phyloP scores from a whole-genome alignment of 225 moss, liverwort and hornwort genomes.

The Pseudisothecium myosuroides region DNA sequence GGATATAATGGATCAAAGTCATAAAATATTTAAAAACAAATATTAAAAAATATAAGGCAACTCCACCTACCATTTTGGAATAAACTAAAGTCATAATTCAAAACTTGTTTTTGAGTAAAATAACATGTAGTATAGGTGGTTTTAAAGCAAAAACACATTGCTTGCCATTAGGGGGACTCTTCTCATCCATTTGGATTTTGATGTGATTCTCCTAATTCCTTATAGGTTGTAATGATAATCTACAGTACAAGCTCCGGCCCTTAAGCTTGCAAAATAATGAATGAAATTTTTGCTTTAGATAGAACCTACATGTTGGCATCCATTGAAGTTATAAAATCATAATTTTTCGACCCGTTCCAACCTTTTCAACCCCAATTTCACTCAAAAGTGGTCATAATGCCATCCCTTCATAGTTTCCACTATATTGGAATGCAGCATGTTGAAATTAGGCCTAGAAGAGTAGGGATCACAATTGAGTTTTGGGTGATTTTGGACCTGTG shows the following conservation, averaged over 20 bases:
- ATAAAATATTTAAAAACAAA: too few relatives aligned
- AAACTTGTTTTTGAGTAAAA: too few relatives aligned
- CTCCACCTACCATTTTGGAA: too few relatives aligned
- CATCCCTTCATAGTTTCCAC: neutral
- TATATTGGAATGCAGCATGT: neutral
- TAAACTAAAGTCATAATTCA: too few relatives aligned
- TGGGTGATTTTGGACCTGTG: fast-evolving
- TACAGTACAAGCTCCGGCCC: neutral
- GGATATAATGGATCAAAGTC: too few relatives aligned
- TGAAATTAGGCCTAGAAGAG: neutral
- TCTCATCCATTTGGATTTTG: neutral
- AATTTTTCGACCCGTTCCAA: neutral
- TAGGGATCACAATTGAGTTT: neutral
- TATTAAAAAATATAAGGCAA: too few relatives aligned
- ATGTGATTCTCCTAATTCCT: neutral
- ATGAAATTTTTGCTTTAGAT: neutral
- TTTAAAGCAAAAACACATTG: neutral
- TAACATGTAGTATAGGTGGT: too few relatives aligned
- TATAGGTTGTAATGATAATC: neutral
- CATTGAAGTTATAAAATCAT: neutral
- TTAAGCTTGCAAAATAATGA: neutral
- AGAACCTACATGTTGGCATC: neutral
- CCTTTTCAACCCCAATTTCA: neutral
- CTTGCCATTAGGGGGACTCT: neutral
- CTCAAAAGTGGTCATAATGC: neutral